Evolutionary conservation across 2,329 filamentous ascomycete genomes (phyloP), one percentile per base, ranked within the genome.

Genomic region (Xylaria sp.): DNA sequence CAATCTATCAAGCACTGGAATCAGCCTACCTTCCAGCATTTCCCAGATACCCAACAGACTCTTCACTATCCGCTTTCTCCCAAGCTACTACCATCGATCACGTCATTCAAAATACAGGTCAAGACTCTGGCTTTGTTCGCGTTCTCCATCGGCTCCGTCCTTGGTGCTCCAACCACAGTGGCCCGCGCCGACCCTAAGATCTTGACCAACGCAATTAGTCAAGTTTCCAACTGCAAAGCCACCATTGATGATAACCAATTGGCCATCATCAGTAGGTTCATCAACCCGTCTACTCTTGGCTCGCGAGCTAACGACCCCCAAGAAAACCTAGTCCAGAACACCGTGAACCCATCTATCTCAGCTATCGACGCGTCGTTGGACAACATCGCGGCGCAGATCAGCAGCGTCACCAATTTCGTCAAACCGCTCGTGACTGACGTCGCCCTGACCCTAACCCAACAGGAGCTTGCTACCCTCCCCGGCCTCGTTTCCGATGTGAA

Each of bases 91-190:
- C n/a, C n/a, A n/a, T n/a, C n/a, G n/a, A n/a, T n/a, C n/a, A n/a
- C n/a, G n/a, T n/a, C n/a, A n/a, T n/a, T 48, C 45, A 48, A 48
- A 48, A 48, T 48, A n/a, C n/a, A 48, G 4, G 12, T 48, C 45
- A 23, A 3, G 10, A 48, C 45, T 25, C 12, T 48, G 4, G 45
- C 45, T 23, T n/a, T 48, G 3, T 9, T n/a, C 45, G 45, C 20
- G 4, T n/a, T 48, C 45, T 48, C 45, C 4, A 25, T 48, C 20
- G n/a, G 45, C 45, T 48, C 45, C 15, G 45, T 48, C 20, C 12
- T 48, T 12, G 20, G 13, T 6, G 45, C n/a, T 48, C 45, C 45
- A n/a, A 23, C 45, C 20, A 25, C 20, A 25, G 20, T 7, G 23
- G n/a, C 45, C n/a, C 18, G n/a, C 13, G 15, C 2, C n/a, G n/a